These are phyloP conservation scores for Pachyrhizus erosus DNA, from an alignment of 306 rosid genomes.

Conservation along the genomic window DNA sequence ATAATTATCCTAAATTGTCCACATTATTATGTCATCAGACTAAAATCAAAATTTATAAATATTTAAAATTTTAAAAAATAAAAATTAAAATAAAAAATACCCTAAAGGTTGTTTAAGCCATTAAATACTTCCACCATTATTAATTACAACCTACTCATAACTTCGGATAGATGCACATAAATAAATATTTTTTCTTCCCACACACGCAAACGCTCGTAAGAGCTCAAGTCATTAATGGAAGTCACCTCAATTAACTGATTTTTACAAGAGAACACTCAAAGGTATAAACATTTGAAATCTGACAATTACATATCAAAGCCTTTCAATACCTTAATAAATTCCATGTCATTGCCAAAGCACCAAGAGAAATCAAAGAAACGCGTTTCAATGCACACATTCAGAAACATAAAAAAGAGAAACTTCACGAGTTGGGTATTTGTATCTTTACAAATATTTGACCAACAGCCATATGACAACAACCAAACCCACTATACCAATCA, in stretches of 20 bases:
- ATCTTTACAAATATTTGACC: constrained; percentile 73
- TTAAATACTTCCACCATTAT: background rate
- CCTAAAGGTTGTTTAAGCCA: too few relatives aligned
- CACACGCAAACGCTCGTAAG: background rate
- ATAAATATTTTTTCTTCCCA: background rate
- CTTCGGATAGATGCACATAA: background rate
- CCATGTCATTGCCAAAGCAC: constrained; percentile 43
- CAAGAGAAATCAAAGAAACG: constrained; percentile 27
- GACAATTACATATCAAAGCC: constrained; percentile 33
- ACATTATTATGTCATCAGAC: too few relatives aligned
- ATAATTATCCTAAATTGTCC: too few relatives aligned
- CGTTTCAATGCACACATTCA: constrained; percentile 41
- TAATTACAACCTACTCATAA: background rate
- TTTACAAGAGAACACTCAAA: constrained; percentile 32
- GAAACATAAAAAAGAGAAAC: constrained; percentile 19
- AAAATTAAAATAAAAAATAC: too few relatives aligned
- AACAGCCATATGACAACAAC: constrained; percentile 68
- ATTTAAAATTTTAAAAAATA: too few relatives aligned
- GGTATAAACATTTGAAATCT: constrained; percentile 25
- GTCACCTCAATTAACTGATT: constrained; percentile 19
- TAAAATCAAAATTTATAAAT: too few relatives aligned
- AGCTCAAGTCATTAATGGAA: background rate
- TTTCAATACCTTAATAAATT: constrained; percentile 19
- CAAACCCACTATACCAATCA: constrained; percentile 78
- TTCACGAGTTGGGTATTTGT: constrained; percentile 17